These are phyloP conservation scores for Centaurea solstitialis DNA, from an alignment of 129 eudicot species.

Conservation along the genomic window DNA sequence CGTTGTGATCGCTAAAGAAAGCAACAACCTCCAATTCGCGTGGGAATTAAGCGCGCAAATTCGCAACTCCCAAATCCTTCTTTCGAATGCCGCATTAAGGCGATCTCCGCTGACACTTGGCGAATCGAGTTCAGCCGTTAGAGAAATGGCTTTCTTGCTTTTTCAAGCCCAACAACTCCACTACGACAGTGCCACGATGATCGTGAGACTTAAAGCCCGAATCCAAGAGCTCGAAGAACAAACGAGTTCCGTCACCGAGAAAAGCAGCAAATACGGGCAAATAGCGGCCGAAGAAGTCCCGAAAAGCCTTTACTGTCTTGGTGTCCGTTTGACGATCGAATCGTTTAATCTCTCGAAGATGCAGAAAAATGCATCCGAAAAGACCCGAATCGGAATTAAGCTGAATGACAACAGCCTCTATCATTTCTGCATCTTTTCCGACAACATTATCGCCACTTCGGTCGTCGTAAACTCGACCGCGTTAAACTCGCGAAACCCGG, in stretches of 20 bases:
- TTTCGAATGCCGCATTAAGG: slow-evolving; percentile 58
- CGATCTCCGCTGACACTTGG: slow-evolving; percentile 52
- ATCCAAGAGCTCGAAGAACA: slow-evolving; percentile 71
- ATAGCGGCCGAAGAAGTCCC: slow-evolving; percentile 83
- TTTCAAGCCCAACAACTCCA: slow-evolving; percentile 73
- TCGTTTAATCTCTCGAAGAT: slow-evolving; percentile 48
- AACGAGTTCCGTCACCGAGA: slow-evolving; percentile 48
- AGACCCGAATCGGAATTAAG: slow-evolving; percentile 26
- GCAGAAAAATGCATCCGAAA: slow-evolving; percentile 25
- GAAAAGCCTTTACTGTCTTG: slow-evolving; percentile 62
- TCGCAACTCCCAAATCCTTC: slow-evolving; percentile 70
- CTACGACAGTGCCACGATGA: slow-evolving; percentile 74
- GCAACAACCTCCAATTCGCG: slow-evolving; percentile 69
- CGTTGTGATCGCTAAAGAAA: slow-evolving; percentile 74
- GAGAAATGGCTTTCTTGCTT: slow-evolving; percentile 65
- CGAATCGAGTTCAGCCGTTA: slow-evolving; percentile 56
- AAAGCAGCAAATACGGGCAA: slow-evolving; percentile 65
- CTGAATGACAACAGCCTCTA: slow-evolving; percentile 47
- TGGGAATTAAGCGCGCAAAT: slow-evolving; percentile 78
- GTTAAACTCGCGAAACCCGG: slow-evolving; percentile 49
- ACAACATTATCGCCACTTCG: slow-evolving; percentile 68
- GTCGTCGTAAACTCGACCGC: slow-evolving; percentile 72
- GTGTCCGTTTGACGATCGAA: slow-evolving; percentile 57
- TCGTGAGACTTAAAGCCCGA: slow-evolving; percentile 71
- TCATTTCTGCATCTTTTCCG: slow-evolving; percentile 73